Evolutionary conservation across 495 filamentous ascomycete genomes (phyloP).

Genomic region (Talaromyces borbonicus): DNA sequence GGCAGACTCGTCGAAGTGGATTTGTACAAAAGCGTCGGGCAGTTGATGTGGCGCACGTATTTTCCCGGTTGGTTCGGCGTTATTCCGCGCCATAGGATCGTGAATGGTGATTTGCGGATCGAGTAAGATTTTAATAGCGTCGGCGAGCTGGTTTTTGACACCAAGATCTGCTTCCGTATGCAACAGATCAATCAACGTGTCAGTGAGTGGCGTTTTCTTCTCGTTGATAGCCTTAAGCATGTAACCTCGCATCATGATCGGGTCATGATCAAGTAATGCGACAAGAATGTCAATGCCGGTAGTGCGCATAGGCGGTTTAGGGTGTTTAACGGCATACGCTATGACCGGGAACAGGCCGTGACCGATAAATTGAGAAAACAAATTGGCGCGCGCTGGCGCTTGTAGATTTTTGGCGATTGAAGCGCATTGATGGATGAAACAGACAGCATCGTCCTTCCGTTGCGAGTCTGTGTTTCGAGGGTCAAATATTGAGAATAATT

Average conservation of each 20-base stretch:
- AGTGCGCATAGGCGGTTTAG: slow-evolving; percentile 75
- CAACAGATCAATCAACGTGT: slow-evolving; percentile 87
- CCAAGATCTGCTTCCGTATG: slow-evolving; percentile 86
- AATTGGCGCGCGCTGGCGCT: slow-evolving; percentile 60
- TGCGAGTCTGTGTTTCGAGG: slow-evolving; percentile 49
- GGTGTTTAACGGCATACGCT: slow-evolving; percentile 78
- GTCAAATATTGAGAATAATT: slow-evolving; percentile 85
- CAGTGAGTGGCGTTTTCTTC: slow-evolving; percentile 76
- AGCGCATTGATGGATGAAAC: slow-evolving; percentile 95
- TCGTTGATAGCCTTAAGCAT: slow-evolving; percentile 88
- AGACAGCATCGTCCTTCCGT: slow-evolving; percentile 86
- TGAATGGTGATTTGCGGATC: slow-evolving; percentile 61
- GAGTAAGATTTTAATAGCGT: slow-evolving; percentile 88
- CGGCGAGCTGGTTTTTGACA: slow-evolving; percentile 91
- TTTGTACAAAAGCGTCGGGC: slow-evolving; percentile 71
- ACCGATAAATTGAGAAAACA: slow-evolving; percentile 83
- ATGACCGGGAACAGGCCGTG: slow-evolving; percentile 85
- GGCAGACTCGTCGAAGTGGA: slow-evolving; percentile 86
- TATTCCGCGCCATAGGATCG: slow-evolving; percentile 57
- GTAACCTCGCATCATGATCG: slow-evolving; percentile 82
- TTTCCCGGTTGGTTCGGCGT: slow-evolving; percentile 60
- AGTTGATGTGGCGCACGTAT: slow-evolving; percentile 57
- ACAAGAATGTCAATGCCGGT: slow-evolving; percentile 92
- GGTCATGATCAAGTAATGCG: slow-evolving; percentile 91
- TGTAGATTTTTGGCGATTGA: slow-evolving; percentile 91